Conservation (phyloP, 768 basidiomycete species). For the Russula compacta region DNA sequence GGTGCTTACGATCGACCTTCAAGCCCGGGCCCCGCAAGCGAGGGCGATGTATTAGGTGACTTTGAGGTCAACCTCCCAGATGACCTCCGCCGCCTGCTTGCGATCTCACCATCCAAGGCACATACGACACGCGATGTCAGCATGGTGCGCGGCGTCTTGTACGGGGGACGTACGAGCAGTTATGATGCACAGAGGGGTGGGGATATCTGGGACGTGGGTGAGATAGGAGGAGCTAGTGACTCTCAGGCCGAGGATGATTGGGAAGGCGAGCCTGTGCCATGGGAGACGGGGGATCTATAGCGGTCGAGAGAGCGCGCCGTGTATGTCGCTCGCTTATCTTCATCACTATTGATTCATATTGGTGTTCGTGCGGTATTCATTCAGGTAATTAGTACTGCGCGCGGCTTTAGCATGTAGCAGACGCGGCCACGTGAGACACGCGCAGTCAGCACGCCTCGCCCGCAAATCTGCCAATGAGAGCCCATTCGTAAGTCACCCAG, state of each 20-base stretch:
- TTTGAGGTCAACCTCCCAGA: constrained; percentile 57
- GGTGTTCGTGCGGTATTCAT: constrained; percentile 1
- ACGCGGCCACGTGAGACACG: constrained; percentile 21
- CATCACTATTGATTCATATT: constrained; percentile 7
- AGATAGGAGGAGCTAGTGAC: constrained; percentile 35
- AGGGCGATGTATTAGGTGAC: constrained; percentile 28
- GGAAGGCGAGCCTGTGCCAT: constrained; percentile 77
- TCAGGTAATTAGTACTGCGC: neutral
- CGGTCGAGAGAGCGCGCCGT: constrained; percentile 5
- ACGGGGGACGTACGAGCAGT: constrained; percentile 43
- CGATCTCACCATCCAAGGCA: constrained; percentile 42
- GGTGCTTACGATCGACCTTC: constrained; percentile 12
- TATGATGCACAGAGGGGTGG: constrained; percentile 61
- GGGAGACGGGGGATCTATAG: constrained; percentile 72
- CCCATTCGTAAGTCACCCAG: constrained; percentile 8
- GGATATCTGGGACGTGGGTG: constrained; percentile 70
- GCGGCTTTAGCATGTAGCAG: constrained; percentile 6
- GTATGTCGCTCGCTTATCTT: constrained; percentile 26
- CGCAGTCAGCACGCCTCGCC: constrained; percentile 5
- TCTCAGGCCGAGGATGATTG: constrained; percentile 35
- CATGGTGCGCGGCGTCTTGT: constrained; percentile 51
- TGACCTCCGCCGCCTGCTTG: constrained; percentile 53
- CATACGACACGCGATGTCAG: constrained; percentile 21
- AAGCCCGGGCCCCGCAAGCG: constrained; percentile 19
- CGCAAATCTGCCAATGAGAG: neutral